Evolutionary conservation across 108 stramenopile species (phyloP), one percentile per base, ranked within the genome.

Genomic region (Aurantiochytrium sp.): DNA sequence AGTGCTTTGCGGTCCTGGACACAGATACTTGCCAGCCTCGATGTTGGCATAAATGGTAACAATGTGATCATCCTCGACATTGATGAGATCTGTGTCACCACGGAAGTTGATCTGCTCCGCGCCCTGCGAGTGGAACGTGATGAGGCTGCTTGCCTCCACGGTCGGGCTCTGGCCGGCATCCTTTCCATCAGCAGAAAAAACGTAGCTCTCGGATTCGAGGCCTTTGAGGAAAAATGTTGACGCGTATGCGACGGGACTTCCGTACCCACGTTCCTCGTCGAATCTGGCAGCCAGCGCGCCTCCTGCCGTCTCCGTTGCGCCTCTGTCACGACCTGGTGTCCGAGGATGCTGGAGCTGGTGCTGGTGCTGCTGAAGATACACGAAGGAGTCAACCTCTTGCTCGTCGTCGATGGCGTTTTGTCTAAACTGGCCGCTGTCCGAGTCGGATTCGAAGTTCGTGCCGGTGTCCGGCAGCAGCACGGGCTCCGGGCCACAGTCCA

Each of bases 101-200:
- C 76, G 76, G 25, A 83, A 53, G 51, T 83, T 83, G 45, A 83
- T 83, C 51, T 83, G 76, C 51, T 83, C 51, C n/a, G 49, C 76
- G 51, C 76, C 76, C 5, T 83, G 76, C 28, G 76, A 47, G 51
- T 83, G 76, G 23, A 83, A 83, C 45, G 76, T 83, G 49, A 83
- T 83, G 76, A 83, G 76, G 49, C 49, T 53, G 3, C 23, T 83
- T 0, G 76, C 76, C n/a, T 83, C 49, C n/a, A 83, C 51, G 4
- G 51, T 83, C 51, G 45, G n/a, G 76, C 12, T 53, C 51, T 53
- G 49, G 1, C 45, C 76, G 10, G 25, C 45, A 16, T 10, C 10
- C 19, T 53, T 18, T 6, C 49, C 51, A 83, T 83, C 76, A 23
- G 45, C 10, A 6, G 76, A 47, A 23, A 45, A 83, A 1, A 83